Conservation (phyloP, 176 grass and related monocot genomes). For the Oryza coarctata region DNA sequence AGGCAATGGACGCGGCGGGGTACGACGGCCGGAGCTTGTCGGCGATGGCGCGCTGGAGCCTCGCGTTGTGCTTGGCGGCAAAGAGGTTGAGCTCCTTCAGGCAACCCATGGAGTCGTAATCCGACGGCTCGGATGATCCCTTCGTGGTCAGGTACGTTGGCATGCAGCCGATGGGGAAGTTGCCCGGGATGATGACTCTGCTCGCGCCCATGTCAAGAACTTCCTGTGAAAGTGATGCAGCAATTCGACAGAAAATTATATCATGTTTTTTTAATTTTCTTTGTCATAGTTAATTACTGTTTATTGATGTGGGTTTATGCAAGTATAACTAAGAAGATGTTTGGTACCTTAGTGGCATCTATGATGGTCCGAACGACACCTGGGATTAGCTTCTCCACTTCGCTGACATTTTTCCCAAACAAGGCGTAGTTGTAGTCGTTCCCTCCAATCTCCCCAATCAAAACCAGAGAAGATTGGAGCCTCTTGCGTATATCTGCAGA, state of each 20-base stretch:
- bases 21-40: constrained; percentile 28
- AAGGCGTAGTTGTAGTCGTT: constrained; percentile 96
- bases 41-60: constrained; percentile 49
- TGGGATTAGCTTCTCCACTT: constrained; percentile 63
- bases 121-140: constrained; percentile 25
- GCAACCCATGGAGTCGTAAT: constrained; percentile 61
- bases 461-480: constrained; percentile 47
- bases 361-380: constrained; percentile 62
- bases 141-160: constrained; percentile 74
- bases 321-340: neutral
- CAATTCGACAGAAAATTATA: neutral
- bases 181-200: constrained; percentile 71
- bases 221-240: constrained; percentile 32
- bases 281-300: neutral
- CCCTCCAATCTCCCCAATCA: constrained; percentile 84
- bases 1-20: constrained; percentile 56
- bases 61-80: constrained; percentile 63
- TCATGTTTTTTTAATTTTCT: neutral
- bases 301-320: neutral
- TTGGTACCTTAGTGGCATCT: constrained; percentile 53
- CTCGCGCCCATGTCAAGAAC: constrained; percentile 68
- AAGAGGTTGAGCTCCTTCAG: constrained; percentile 67
- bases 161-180: constrained; percentile 87
- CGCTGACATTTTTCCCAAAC: constrained; percentile 25
- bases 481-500: constrained; percentile 52